Percentiles rank a stretch among this genome's conserved stretches.
Conservation (phyloP, 2,329 filamentous ascomycete genomes). For the Alternaria angustiovoidea region DNA sequence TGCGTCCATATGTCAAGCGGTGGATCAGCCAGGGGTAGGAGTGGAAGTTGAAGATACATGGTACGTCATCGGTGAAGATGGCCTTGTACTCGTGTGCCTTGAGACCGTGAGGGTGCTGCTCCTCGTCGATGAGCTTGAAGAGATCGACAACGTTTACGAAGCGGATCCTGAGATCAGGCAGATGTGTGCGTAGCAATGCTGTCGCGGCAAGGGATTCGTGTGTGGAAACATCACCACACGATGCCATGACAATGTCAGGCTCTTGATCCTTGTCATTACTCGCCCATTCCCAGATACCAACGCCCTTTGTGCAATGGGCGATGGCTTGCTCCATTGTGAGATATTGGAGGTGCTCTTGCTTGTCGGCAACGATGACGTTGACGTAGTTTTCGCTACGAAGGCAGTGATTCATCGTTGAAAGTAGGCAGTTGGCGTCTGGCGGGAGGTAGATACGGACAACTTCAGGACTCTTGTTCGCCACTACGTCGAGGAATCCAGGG, state of each 20-base stretch:
- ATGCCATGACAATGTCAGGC: slow-evolving; percentile 79
- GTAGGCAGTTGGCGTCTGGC: slow-evolving; percentile 79
- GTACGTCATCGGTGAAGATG: slow-evolving; percentile 75
- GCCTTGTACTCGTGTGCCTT: slow-evolving; percentile 65
- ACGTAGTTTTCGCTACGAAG: slow-evolving; percentile 78
- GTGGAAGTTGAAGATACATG: slow-evolving; percentile 85
- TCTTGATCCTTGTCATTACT: slow-evolving; percentile 73
- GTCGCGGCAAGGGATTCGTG: slow-evolving; percentile 78
- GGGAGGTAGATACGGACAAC: slow-evolving; percentile 83
- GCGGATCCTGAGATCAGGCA: slow-evolving; percentile 77
- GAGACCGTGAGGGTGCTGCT: slow-evolving; percentile 77
- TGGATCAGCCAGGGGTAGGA: slow-evolving; percentile 83
- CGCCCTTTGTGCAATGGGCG: slow-evolving; percentile 79
- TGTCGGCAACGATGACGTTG: slow-evolving; percentile 81
- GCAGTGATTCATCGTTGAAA: slow-evolving; percentile 80
- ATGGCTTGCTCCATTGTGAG: slow-evolving; percentile 76
- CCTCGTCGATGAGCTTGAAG: slow-evolving; percentile 77
- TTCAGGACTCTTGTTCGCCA: slow-evolving; percentile 81
- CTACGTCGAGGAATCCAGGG: slow-evolving; percentile 77
- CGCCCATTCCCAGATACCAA: slow-evolving; percentile 80
- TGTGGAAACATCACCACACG: slow-evolving; percentile 77
- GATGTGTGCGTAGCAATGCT: slow-evolving; percentile 73
- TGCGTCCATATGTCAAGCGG: slow-evolving; percentile 77
- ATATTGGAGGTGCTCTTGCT: slow-evolving; percentile 80
- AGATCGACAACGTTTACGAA: slow-evolving; percentile 83